Evolutionary conservation across 345 rosid species (phyloP), one percentile per base, ranked within the genome.

Genomic region (Populus simonii): DNA sequence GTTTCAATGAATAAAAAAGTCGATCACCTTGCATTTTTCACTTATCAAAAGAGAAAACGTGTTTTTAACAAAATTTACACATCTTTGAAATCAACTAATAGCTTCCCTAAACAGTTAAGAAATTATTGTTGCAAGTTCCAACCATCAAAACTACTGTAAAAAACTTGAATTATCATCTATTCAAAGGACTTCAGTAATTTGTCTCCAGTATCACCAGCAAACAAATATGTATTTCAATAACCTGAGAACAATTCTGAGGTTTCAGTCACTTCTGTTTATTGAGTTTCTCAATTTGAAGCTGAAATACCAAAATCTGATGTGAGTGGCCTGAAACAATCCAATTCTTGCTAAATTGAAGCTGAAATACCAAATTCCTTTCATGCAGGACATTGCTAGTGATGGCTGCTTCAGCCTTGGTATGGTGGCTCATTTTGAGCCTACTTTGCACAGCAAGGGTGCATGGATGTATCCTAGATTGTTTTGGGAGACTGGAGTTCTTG

Each of bases 381-480:
- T 87, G 87, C 87, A 89, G 97, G 95, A 94, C 79, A 94, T 92
- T 76, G 98, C 98, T 3, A 66, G 97, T 33, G 94, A 92, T 85
- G 98, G 98, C 76, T 94, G 97, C 85, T 94, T 94, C 81, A 94
- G 97, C 89, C 89, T 94, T 47, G 97, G 96, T 57, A 92, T 94
- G 96, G 83, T 94, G 77, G 94, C 97, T 80, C 91, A 83, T 81
- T 90, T 91, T 35, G 94, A 91, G 80, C 86, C 90, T 66, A 79
- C 84, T 2, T 78, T 92, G 88, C 78, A 67, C 12, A 79, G 85
- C 75, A 92, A 83, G 79, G 88, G 92, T 66, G 83, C 85, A 1
- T 92, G 97, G 94, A 92, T 94, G 98, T 94, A 94, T 82, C 97
- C 97, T 59, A 83, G 96, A 67, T 76, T 94, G 73, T 94, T 91